phyloP scores from a whole-genome alignment of 441 rosid species.

The Eutrema salsugineum region DNA sequence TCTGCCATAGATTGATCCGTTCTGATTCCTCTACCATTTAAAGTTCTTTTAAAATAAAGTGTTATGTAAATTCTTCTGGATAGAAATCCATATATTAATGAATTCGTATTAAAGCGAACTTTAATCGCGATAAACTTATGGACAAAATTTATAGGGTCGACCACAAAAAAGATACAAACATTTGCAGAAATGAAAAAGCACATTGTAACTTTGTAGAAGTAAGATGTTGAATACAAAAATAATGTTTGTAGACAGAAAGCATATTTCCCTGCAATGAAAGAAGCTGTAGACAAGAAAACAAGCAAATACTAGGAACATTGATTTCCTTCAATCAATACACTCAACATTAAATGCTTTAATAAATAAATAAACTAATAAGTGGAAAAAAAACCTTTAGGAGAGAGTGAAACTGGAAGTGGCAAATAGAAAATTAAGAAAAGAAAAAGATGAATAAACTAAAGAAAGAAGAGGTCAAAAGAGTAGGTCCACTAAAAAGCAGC shows the following conservation, averaged over 20 bases:
- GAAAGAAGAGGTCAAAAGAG: conserved; percentile 34
- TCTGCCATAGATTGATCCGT: not conserved
- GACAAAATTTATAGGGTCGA: not conserved
- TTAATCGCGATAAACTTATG: not conserved
- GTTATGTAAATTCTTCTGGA: not conserved
- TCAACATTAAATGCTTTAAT: conserved; percentile 21
- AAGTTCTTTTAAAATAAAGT: not conserved
- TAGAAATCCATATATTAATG: not conserved
- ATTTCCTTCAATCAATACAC: conserved; percentile 10
- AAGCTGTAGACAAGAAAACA: conserved; percentile 20
- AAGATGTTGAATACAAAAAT: not conserved
- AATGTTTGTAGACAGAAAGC: conserved; percentile 16
- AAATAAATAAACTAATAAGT: not conserved
- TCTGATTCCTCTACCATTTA: not conserved
- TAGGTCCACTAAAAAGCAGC: conserved; percentile 27
- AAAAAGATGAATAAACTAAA: not conserved
- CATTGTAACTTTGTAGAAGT: not conserved
- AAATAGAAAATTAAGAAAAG: not conserved
- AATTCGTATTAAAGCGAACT: not conserved
- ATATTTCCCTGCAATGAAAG: conserved; percentile 5
- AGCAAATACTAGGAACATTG: conserved; percentile 16
- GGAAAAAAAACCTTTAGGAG: not conserved
- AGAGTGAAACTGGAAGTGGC: conserved; percentile 8
- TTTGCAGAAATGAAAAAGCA: not conserved
- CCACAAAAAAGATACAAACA: not conserved